Percentiles rank a stretch among this genome's conserved stretches.
Evolutionary conservation across 2,329 filamentous ascomycete species (phyloP).

Genomic region (Pyrenophora seminiperda): DNA sequence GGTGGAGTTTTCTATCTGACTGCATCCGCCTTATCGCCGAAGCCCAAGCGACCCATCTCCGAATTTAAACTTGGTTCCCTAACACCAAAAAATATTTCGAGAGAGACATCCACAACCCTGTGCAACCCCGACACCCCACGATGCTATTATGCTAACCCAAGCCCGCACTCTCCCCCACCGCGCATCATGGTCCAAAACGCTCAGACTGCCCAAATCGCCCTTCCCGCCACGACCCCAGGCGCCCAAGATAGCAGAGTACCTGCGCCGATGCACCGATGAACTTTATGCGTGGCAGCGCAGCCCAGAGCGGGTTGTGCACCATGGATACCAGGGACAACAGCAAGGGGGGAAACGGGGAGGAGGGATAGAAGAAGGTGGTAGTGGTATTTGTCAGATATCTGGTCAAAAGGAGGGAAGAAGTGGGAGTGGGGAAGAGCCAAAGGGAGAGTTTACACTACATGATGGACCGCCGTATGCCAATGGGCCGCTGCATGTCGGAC

Average conservation of each 20-base stretch:
- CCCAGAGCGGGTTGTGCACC: slow-evolving; percentile 51
- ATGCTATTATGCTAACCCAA: slow-evolving; percentile 48
- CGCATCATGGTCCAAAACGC: slow-evolving; percentile 52
- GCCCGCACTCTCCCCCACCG: slow-evolving; percentile 44
- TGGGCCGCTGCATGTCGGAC: slow-evolving; percentile 86
- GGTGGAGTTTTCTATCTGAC: no score
- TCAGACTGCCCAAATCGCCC: slow-evolving; percentile 55
- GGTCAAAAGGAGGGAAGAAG: no score
- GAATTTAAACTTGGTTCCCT: slow-evolving; percentile 3
- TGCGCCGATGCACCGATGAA: slow-evolving; percentile 80
- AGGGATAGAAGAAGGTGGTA: no score
- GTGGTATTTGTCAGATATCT: no score
- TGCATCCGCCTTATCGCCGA: slow-evolving; percentile 20
- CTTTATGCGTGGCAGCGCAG: slow-evolving; percentile 84
- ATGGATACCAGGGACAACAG: slow-evolving; percentile 17
- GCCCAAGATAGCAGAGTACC: slow-evolving; percentile 55
- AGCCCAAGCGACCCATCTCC: slow-evolving; percentile 20
- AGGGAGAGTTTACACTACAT: slow-evolving; percentile 73
- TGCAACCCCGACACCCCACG: slow-evolving; percentile 28
- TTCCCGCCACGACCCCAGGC: slow-evolving; percentile 54
- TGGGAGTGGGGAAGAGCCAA: background rate
- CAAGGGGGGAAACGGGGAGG: background rate
- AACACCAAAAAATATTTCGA: slow-evolving; percentile 22
- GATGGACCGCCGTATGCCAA: slow-evolving; percentile 98
- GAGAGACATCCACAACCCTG: slow-evolving; percentile 4